Percentiles rank a stretch among this genome's conserved stretches.
phyloP scores from a whole-genome alignment of 768 basidiomycete genomes.

The Suillus alpinus region DNA sequence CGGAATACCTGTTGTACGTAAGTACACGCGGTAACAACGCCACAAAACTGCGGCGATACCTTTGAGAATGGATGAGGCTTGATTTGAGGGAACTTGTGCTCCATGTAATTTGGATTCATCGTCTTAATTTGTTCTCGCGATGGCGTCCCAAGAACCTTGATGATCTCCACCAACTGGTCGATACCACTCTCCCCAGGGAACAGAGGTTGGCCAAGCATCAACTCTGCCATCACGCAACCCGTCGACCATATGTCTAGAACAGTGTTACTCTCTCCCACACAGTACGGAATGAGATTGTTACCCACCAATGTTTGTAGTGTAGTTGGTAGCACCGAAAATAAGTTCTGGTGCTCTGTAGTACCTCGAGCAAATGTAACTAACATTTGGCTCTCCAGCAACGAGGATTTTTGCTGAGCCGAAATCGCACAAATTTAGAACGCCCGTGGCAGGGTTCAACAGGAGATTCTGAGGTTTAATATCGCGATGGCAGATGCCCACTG shows the following conservation, averaged over 20 bases:
- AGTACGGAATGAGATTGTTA: slow-evolving; percentile 13
- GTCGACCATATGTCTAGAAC: slow-evolving; percentile 95
- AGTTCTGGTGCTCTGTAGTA: slow-evolving; percentile 99
- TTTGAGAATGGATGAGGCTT: slow-evolving; percentile 99
- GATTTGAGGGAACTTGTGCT: slow-evolving; percentile 99
- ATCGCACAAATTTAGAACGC: slow-evolving; percentile 96
- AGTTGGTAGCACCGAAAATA: slow-evolving; percentile 99
- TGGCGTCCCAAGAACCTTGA: slow-evolving; percentile 98
- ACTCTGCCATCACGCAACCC: slow-evolving; percentile 99
- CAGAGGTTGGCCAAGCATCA: slow-evolving; percentile 97
- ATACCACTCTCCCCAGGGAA: slow-evolving; percentile 99
- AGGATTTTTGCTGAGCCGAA: slow-evolving; percentile 99
- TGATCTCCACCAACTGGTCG: slow-evolving; percentile 98
- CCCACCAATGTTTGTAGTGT: slow-evolving; percentile 97
- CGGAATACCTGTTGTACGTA: slow-evolving; percentile 78
- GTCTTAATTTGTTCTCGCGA: slow-evolving; percentile 99
- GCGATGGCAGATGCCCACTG: slow-evolving; percentile 98
- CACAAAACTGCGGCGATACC: slow-evolving; percentile 41
- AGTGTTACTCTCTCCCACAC: slow-evolving; percentile 8
- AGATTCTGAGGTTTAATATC: slow-evolving; percentile 99
- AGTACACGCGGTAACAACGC: slow-evolving; percentile 10
- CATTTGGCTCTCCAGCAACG: slow-evolving; percentile 96
- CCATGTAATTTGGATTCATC: slow-evolving; percentile 99
- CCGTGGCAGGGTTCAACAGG: slow-evolving; percentile 93
- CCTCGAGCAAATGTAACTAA: slow-evolving; percentile 98